Evolutionary conservation across 176 grass and related monocot species (phyloP).

Genomic region (Secale cereale): DNA sequence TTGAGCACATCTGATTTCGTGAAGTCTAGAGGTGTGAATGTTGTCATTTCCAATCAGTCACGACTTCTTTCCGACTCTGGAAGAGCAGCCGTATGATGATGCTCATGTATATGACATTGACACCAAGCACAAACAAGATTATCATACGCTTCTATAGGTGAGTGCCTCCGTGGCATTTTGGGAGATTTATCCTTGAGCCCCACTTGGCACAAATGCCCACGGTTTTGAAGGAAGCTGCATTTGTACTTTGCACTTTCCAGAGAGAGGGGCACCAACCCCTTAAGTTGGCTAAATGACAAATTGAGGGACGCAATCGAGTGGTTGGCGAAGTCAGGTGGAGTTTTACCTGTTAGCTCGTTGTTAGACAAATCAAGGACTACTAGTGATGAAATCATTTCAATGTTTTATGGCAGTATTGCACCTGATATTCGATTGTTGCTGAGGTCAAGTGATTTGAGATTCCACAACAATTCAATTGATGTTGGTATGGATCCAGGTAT

Average conservation of each 20-base stretch:
- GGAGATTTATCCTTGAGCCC: no score
- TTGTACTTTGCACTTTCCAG: constrained; percentile 40
- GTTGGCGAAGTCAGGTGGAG: constrained; percentile 28
- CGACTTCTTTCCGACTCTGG: no score
- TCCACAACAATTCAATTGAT: neutral
- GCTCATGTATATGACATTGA: no score
- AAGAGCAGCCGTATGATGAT: no score
- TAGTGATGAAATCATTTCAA: constrained; percentile 14
- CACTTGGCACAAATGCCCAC: constrained; percentile 36
- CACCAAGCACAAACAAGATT: no score
- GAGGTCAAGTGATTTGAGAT: neutral
- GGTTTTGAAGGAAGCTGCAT: constrained; percentile 52
- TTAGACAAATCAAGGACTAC: constrained; percentile 40
- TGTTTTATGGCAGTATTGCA: constrained; percentile 22
- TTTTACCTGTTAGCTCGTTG: constrained; percentile 44
- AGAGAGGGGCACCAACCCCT: constrained; percentile 45
- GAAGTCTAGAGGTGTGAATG: no score
- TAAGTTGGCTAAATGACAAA: constrained; percentile 30
- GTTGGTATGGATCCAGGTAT: neutral
- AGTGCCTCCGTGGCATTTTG: no score
- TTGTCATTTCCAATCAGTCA: no score
- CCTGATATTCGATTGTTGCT: constrained; percentile 43
- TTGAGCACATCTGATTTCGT: no score
- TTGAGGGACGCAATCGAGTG: no score
- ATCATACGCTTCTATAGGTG: no score